Base-by-base conservation (phyloP, 2,329 filamentous ascomycete genomes). In the Calycina herbarum region DNA sequence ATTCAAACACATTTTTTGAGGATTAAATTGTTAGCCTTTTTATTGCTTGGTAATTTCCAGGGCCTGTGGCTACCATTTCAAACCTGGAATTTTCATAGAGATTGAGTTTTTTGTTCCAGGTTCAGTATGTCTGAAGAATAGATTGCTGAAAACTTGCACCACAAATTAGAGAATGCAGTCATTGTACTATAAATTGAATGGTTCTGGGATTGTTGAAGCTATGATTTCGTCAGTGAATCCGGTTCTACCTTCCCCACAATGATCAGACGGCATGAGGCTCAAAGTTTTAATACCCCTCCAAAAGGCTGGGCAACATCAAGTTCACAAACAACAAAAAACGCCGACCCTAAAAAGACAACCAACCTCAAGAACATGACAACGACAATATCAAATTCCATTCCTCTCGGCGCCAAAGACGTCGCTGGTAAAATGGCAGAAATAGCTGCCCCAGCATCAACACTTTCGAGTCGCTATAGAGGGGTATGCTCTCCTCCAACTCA, bases 401-500 rank as follows among this genome's bases (percentile, higher is more conserved):
- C 70, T 35, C 63, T 67, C 11, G 67, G 66, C 24, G 63, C 66
- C 61, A 66, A 48, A 31, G 63, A 72, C 42, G 64, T 67, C 40
- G 68, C 67, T 24, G 63, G 66, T 17, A 69, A 65, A 61, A 70
- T 72, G 66, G 66, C 70, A 66, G 69, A 71, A 15, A 69, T 69
- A 45, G 64, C 70, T 35, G 68, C 71, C 7, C 67, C 58, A 66
- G 20, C 69, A 13, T 74, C 74, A 3, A 72, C 71, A 71, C 72
- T 56, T n/a, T 57, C 64, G 24, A 56, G n/a, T 31, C 79, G 86
- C 72, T 89, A 88, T 78, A 83, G 85, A 76, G 86, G 87, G 75
- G 88, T 90, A 82, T 75, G 82, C 77, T 60, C 65, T 64, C 33
- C 61, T 20, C n/a, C 20, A 20, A 20, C n/a, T 5, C n/a, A 4